phyloP scores from a whole-genome alignment of 176 grass and related monocot genomes.

The Lolium perenne region DNA sequence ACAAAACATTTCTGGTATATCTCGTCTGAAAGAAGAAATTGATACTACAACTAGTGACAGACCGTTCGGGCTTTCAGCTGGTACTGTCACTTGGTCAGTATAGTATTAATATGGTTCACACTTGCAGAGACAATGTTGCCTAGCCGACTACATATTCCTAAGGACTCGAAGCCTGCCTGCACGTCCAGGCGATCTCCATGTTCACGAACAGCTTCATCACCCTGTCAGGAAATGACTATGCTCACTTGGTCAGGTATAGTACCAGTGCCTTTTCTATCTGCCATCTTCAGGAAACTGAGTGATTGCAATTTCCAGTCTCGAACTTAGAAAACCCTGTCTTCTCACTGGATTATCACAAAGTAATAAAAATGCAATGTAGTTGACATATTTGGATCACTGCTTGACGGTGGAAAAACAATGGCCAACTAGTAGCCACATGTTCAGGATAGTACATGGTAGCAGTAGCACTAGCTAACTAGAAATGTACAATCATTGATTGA shows the following conservation, averaged over 20 bases:
- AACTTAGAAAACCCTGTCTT: too few species aligned
- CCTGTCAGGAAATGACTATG: conserved; percentile 23
- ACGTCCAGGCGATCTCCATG: background rate
- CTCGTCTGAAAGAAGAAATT: too few species aligned
- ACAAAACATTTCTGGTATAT: too few species aligned
- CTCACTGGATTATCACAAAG: background rate
- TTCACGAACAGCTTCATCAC: background rate
- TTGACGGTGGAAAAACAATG: too few species aligned
- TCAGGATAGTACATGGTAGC: background rate
- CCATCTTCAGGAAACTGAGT: background rate
- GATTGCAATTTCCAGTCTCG: background rate
- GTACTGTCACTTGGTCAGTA: too few species aligned
- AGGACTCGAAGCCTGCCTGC: background rate
- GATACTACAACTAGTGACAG: too few species aligned
- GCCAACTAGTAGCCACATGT: too few species aligned
- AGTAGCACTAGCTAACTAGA: background rate
- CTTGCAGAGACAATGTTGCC: too few species aligned
- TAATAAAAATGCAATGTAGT: background rate
- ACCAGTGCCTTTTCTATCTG: background rate
- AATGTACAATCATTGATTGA: conserved; percentile 25
- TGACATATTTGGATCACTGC: background rate
- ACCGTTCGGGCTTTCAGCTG: too few species aligned
- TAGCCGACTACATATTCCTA: too few species aligned
- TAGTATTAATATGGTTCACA: too few species aligned
- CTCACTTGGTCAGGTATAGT: background rate